Conservation (phyloP, 768 basidiomycete genomes). For the Tricholoma bakamatsutake region DNA sequence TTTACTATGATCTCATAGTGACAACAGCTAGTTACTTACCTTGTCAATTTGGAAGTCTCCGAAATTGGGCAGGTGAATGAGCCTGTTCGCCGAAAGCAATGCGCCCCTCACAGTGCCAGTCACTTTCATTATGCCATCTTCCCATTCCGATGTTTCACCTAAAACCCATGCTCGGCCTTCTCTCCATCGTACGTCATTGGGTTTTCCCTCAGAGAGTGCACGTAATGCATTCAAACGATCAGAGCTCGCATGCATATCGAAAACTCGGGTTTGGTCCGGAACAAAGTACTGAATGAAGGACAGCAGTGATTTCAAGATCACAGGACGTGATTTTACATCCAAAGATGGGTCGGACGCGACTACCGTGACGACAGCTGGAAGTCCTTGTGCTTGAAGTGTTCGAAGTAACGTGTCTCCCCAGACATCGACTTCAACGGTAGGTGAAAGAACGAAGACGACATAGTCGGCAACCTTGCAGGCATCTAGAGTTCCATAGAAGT, state of each 20-base stretch:
- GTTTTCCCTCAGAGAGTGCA: constrained; percentile 79
- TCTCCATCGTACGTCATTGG: constrained; percentile 75
- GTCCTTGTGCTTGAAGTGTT: constrained; percentile 84
- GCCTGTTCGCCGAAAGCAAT: constrained; percentile 70
- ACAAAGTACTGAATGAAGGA: constrained; percentile 97
- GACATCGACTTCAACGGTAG: constrained; percentile 71
- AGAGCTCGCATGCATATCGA: constrained; percentile 57
- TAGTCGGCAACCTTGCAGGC: constrained; percentile 88
- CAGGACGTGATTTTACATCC: constrained; percentile 58
- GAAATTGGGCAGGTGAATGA: constrained; percentile 81
- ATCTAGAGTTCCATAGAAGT: constrained; percentile 75
- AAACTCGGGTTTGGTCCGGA: constrained; percentile 71
- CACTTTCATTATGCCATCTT: constrained; percentile 60
- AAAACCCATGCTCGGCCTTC: constrained; percentile 75
- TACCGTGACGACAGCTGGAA: constrained; percentile 77
- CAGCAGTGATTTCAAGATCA: constrained; percentile 79
- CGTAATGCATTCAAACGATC: constrained; percentile 73
- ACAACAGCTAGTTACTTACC: constrained; percentile 34
- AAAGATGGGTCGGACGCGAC: constrained; percentile 49
- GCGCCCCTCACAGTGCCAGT: constrained; percentile 84
- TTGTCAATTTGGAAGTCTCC: constrained; percentile 86
- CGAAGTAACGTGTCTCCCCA: constrained; percentile 89
- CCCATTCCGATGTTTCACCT: constrained; percentile 55
- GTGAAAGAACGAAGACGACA: constrained; percentile 78
- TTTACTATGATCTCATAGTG: not conserved